Conservation (phyloP, 805 yeast genomes). For the Danielia reshetovae region DNA sequence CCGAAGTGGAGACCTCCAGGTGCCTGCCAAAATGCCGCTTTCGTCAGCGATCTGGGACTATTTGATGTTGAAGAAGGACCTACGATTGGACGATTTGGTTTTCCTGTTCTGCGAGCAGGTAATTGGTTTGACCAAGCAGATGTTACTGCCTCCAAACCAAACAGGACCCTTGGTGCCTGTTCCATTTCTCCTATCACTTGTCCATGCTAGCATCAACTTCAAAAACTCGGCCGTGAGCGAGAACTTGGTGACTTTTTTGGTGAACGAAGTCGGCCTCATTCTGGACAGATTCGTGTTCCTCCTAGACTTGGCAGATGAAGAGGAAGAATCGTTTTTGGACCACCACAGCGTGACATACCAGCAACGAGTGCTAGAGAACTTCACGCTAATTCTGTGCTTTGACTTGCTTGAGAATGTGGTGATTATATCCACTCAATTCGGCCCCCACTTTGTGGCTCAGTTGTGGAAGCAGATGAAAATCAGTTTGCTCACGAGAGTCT, state of each 20-base stretch:
- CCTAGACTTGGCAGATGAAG: conserved; percentile 21
- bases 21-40: conserved; percentile 30
- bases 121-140: conserved; percentile 21
- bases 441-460: conserved; percentile 12
- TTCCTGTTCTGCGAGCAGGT: conserved; percentile 31
- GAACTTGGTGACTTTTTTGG: conserved; percentile 22
- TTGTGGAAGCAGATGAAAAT: conserved; percentile 27
- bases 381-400: conserved; percentile 46
- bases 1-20: conserved; percentile 14
- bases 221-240: conserved; percentile 57
- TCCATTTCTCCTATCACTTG: conserved; percentile 58
- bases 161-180: conserved; percentile 32
- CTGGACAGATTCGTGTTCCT: conserved; percentile 20
- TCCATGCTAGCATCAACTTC: conserved; percentile 53
- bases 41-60: conserved; percentile 42
- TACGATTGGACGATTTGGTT: conserved; percentile 49
- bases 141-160: conserved; percentile 21
- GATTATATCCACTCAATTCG: conserved; percentile 23
- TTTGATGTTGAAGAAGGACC: conserved; percentile 39
- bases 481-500: conserved; percentile 33
- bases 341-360: conserved; percentile 27
- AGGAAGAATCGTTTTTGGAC: conserved; percentile 26
- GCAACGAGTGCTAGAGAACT: conserved; percentile 44
- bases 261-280: conserved; percentile 15
- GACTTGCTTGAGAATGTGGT: conserved; percentile 54